phyloP scores from a whole-genome alignment of 257 asterid species.

The Rauvolfia tetraphylla region DNA sequence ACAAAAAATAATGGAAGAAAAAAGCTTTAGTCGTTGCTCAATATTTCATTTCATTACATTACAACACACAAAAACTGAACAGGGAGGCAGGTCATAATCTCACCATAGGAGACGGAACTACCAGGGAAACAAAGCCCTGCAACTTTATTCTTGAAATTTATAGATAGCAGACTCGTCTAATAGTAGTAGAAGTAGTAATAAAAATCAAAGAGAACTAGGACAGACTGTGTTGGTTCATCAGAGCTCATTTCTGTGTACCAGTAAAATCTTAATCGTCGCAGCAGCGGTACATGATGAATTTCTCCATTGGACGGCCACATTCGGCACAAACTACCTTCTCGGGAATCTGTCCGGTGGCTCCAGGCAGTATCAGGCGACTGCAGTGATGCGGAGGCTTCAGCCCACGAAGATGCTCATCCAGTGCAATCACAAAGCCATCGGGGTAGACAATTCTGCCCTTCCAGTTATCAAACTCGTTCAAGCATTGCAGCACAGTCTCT shows the following conservation, averaged over 20 bases:
- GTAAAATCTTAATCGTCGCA: slow-evolving; percentile 52
- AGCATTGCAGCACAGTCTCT: slow-evolving; percentile 34
- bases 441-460: slow-evolving; percentile 38
- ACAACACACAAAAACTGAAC: neutral
- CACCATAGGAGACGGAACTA: neutral
- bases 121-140: neutral
- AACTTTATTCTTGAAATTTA: neutral
- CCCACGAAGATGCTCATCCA: slow-evolving; percentile 39
- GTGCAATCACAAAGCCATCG: slow-evolving; percentile 43
- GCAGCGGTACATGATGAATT: slow-evolving; percentile 78
- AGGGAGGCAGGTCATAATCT: neutral
- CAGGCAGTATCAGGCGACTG: slow-evolving; percentile 68
- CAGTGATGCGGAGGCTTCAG: slow-evolving; percentile 71
- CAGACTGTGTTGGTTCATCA: neutral
- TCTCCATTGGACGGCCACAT: slow-evolving; percentile 74
- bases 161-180: neutral
- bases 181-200: neutral
- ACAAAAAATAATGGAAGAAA: neutral
- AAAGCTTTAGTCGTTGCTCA: neutral
- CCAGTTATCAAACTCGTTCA: slow-evolving; percentile 46
- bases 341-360: slow-evolving; percentile 51
- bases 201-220: neutral
- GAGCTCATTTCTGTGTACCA: neutral
- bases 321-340: slow-evolving; percentile 72
- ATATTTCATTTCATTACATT: slow-evolving; percentile 2